phyloP scores from a whole-genome alignment of 169 alveolate genomes.

The Amoebophrya sp. region DNA sequence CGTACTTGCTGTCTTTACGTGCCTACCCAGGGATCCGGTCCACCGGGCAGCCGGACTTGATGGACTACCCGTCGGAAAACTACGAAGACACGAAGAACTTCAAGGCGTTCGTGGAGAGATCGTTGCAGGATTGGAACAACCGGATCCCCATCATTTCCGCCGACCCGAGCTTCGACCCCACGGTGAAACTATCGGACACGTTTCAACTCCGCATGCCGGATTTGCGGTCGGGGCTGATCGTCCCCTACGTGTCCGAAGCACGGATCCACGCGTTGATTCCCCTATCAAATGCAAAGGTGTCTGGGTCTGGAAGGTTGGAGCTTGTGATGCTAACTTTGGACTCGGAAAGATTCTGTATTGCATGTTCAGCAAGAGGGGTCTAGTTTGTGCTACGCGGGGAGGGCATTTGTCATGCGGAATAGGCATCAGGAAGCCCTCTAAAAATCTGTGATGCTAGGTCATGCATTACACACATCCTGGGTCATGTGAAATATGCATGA shows the following conservation, averaged over 20 bases:
- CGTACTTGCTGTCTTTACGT: not conserved
- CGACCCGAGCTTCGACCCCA: not conserved
- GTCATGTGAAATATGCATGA: too few relatives aligned
- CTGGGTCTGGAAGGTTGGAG: too few relatives aligned
- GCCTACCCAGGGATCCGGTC: not conserved
- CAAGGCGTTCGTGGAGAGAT: not conserved
- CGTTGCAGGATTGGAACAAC: not conserved
- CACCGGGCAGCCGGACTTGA: not conserved
- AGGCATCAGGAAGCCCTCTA: too few relatives aligned
- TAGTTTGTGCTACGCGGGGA: too few relatives aligned
- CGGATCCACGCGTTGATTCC: not conserved
- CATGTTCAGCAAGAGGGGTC: too few relatives aligned
- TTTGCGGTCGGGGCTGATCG: not conserved
- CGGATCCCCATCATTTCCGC: not conserved
- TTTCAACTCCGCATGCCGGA: not conserved
- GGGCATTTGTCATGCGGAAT: too few relatives aligned
- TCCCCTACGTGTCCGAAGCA: not conserved
- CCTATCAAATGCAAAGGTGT: too few relatives aligned
- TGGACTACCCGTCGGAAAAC: not conserved
- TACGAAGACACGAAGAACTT: not conserved
- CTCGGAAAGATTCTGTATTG: too few relatives aligned
- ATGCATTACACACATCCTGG: too few relatives aligned
- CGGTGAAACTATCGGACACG: not conserved
- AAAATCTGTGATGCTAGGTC: too few relatives aligned
- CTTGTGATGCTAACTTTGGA: too few relatives aligned